These are phyloP conservation scores for Arabidopsis suecica DNA, from an alignment of 345 rosid species.

Conservation along the genomic window DNA sequence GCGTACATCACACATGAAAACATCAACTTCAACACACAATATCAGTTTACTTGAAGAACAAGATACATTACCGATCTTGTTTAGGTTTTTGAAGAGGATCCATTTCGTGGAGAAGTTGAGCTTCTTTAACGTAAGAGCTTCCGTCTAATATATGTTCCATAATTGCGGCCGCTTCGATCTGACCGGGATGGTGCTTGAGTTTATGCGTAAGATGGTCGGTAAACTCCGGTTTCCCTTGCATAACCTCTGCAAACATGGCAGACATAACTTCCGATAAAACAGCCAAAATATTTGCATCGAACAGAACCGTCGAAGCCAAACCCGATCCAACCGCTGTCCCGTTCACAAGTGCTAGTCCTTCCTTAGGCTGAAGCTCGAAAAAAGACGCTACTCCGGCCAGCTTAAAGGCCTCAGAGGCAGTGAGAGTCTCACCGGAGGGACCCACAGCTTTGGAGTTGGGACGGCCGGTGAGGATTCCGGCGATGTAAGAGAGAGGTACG, in stretches of 20 bases:
- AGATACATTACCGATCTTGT: constrained; percentile 50
- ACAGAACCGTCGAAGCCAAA: constrained; percentile 64
- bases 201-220: constrained; percentile 70
- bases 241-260: constrained; percentile 64
- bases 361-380: constrained; percentile 73
- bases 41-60: constrained; percentile 11
- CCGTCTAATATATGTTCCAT: constrained; percentile 69
- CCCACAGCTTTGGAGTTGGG: constrained; percentile 64
- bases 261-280: constrained; percentile 60
- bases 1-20: not conserved
- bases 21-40: constrained; percentile 1
- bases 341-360: constrained; percentile 73
- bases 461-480: constrained; percentile 66
- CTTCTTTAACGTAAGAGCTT: constrained; percentile 59
- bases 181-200: constrained; percentile 73
- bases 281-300: constrained; percentile 56
- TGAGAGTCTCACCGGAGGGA: constrained; percentile 58
- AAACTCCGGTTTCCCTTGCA: constrained; percentile 66
- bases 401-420: constrained; percentile 56
- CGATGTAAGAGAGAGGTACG: constrained; percentile 74
- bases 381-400: constrained; percentile 54
- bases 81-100: constrained; percentile 66
- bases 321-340: constrained; percentile 79
- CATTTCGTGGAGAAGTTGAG: constrained; percentile 55
- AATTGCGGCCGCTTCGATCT: constrained; percentile 69